A percentile compares a stretch with the other conserved stretches of the same genome.
Conservation (phyloP, 352 stramenopile species). For the Peronosclerospora sorghi region DNA sequence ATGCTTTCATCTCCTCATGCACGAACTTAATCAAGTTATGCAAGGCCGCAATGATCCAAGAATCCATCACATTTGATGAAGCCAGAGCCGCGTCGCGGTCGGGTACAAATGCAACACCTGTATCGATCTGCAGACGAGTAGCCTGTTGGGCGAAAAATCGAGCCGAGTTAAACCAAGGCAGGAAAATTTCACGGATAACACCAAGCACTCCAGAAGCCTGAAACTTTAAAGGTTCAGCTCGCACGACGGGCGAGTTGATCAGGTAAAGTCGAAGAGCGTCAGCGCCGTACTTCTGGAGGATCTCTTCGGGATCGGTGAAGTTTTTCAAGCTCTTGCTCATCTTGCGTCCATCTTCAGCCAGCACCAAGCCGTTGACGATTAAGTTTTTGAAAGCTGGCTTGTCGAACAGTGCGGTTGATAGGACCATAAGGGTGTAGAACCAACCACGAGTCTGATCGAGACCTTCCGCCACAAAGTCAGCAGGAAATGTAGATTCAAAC, state of each 20-base stretch:
- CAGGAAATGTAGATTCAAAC: slow-evolving; percentile 95
- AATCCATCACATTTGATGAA: slow-evolving; percentile 97
- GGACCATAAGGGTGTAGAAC: slow-evolving; percentile 99
- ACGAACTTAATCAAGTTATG: slow-evolving; percentile 97
- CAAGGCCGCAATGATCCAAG: slow-evolving; percentile 97
- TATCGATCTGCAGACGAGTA: slow-evolving; percentile 85
- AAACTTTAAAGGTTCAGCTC: slow-evolving; percentile 97
- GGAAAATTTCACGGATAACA: slow-evolving; percentile 97
- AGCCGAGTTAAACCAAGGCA: slow-evolving; percentile 99
- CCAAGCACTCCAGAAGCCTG: slow-evolving; percentile 91
- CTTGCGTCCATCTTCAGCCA: slow-evolving; percentile 98
- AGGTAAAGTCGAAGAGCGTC: slow-evolving; percentile 99
- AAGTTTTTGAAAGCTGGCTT: slow-evolving; percentile 99
- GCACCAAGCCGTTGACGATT: slow-evolving; percentile 98
- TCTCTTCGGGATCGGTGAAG: slow-evolving; percentile 91
- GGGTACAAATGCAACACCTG: slow-evolving; percentile 81
- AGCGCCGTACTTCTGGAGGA: slow-evolving; percentile 95
- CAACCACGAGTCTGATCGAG: slow-evolving; percentile 99
- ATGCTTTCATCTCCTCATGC: slow-evolving; percentile 95
- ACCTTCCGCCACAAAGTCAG: slow-evolving; percentile 99
- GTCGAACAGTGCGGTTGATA: slow-evolving; percentile 98
- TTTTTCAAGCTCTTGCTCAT: slow-evolving; percentile 99
- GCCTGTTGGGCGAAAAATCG: slow-evolving; percentile 98
- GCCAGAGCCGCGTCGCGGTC: slow-evolving; percentile 70
- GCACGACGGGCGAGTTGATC: slow-evolving; percentile 99